Evolutionary conservation across 805 yeast genomes (phyloP).

Genomic region (Sungouiozyma intestinalis): DNA sequence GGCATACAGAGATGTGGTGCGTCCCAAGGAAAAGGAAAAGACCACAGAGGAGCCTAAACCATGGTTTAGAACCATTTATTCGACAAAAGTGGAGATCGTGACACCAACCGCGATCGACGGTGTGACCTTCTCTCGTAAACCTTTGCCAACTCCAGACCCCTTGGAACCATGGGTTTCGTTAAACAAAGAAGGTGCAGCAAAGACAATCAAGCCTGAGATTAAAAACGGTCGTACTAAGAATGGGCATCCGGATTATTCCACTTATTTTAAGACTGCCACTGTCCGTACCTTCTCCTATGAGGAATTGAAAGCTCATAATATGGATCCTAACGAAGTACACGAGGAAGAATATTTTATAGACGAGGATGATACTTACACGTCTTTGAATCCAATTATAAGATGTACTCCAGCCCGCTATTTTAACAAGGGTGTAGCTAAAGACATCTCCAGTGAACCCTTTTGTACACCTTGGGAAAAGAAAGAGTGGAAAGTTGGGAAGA

Average conservation of each 20-base stretch:
- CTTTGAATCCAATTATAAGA: slow-evolving; percentile 67
- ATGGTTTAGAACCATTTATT: slow-evolving; percentile 66
- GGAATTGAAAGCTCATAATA: slow-evolving; percentile 61
- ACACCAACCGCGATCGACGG: slow-evolving; percentile 59
- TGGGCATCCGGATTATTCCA: slow-evolving; percentile 60
- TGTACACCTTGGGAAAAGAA: slow-evolving; percentile 67
- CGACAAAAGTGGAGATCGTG: slow-evolving; percentile 45
- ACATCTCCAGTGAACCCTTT: slow-evolving; percentile 59
- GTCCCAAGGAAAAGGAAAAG: slow-evolving; percentile 28
- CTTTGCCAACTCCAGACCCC: slow-evolving; percentile 42
- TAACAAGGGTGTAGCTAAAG: slow-evolving; percentile 51
- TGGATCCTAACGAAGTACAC: slow-evolving; percentile 49
- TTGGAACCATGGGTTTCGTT: slow-evolving; percentile 75
- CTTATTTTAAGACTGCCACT: slow-evolving; percentile 64
- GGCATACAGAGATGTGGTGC: slow-evolving; percentile 22
- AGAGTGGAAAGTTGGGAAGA: slow-evolving; percentile 45
- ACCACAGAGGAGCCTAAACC: slow-evolving; percentile 40
- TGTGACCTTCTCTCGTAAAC: slow-evolving; percentile 41
- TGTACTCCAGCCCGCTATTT: slow-evolving; percentile 74
- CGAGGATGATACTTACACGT: slow-evolving; percentile 66
- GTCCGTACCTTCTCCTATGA: slow-evolving; percentile 48
- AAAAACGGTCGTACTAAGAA: slow-evolving; percentile 63
- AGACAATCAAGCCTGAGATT: slow-evolving; percentile 64
- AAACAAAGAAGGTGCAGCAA: slow-evolving; percentile 68
- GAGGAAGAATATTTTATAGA: slow-evolving; percentile 45